Evolutionary conservation across 768 basidiomycete species (phyloP), one percentile per base, ranked within the genome.

Genomic region (Lactifluus pinguis): DNA sequence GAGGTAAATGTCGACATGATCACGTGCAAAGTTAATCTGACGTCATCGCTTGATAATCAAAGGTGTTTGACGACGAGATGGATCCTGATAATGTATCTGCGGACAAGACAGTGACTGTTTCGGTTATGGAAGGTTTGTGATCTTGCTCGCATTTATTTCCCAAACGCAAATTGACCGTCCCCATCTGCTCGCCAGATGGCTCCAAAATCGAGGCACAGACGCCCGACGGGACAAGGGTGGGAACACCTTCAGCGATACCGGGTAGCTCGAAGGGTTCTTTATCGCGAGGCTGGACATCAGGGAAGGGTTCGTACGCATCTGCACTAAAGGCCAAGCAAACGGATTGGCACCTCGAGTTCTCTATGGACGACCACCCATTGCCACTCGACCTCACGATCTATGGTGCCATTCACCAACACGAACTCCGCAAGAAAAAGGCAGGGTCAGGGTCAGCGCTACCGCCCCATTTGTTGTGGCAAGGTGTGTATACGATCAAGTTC

Each of bases 331-430:
- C 92, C 0, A 93, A 92, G 69, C 94, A 95, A 4, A 84, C 82
- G 15, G 95, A 98, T 69, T 99, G 93, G 92, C 95, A 99, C 71
- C 83, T 98, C 54, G 89, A 97, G 72, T 98, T 99, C 73, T 88
- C 83, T 9, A 89, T 98, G 84, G 92, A 92, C 69, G 94, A 93
- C 62, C 86, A 91, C 49, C 73, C 83, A 21, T 75, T 98, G 17
- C 87, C 89, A 0, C 73, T 95, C 60, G 90, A 95, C 70, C 78
- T 95, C 57, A 99, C 97, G 0, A 87, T 99, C 53, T 99, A 97
- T 69, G 97, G 97, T 8, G 95, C 94, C 0, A 89, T 97, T 49
- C 94, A 98, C 70, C 91, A 93, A 67, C 87, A 92, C 68, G 89
- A 94, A 71, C 81, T 83, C 72, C 80, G 88, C 61, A 89, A 90